These are phyloP conservation scores for Streptanthus diversifolius DNA, from an alignment of 345 rosid genomes.

Conservation along the genomic window DNA sequence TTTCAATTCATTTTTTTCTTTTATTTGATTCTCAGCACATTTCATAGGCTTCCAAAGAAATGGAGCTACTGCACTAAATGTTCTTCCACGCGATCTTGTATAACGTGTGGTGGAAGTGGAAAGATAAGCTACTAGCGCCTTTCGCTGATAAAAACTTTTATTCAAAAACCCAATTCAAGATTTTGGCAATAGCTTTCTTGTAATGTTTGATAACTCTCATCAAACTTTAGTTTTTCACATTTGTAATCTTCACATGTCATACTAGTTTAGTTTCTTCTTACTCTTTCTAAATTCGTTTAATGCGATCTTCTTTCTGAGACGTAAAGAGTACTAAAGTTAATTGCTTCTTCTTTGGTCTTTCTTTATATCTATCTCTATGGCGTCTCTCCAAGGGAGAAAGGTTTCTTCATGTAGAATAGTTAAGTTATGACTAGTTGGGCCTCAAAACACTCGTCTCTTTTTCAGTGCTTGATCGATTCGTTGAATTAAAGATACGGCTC, in stretches of 20 bases:
- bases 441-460: conserved; percentile 18
- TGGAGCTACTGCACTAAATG: conserved; percentile 97
- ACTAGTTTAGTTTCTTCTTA: conserved; percentile 14
- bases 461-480: background rate
- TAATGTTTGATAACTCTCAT: background rate
- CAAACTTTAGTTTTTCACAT: conserved; percentile 10
- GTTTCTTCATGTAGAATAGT: conserved; percentile 6
- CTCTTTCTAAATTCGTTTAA: background rate
- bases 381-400: background rate
- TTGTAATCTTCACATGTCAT: background rate
- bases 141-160: background rate
- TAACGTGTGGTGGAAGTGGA: conserved; percentile 70
- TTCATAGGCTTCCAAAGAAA: conserved; percentile 87
- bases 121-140: conserved; percentile 44
- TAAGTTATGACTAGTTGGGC: conserved; percentile 1
- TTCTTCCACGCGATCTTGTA: conserved; percentile 74
- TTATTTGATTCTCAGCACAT: background rate
- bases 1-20: background rate
- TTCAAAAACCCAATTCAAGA: background rate
- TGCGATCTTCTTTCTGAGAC: conserved; percentile 1
- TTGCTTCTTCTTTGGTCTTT: conserved; percentile 17
- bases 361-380: background rate
- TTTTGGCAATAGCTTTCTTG: conserved; percentile 2
- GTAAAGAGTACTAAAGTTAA: conserved; percentile 22
- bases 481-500: background rate